Evolutionary conservation across 2,329 filamentous ascomycete genomes (phyloP), one percentile per base, ranked within the genome.

Genomic region (Nectriaceae sp.): DNA sequence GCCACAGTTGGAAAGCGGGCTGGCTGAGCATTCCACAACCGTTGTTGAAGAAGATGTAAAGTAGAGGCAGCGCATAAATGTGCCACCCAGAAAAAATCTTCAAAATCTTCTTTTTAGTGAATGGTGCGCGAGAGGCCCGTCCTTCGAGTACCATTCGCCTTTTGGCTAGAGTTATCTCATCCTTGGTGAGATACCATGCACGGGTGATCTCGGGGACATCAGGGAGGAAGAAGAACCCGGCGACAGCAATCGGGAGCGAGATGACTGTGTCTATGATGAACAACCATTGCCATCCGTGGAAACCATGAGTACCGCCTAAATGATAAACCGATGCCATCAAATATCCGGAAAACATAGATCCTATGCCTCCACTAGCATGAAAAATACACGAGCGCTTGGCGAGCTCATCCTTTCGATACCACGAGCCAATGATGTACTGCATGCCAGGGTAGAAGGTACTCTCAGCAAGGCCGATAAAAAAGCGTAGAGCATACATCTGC

Each of bases 31-130:
- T 68, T 2, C 68, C 71, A 16, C 52, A 56, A 2, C 76, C 81
- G 56, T 88, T 87, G 65, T 84, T 85, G 70, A 86, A 87, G 36
- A 79, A 76, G 60, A 87, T 74, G 61, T 87, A 88, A 1, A 86
- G 65, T 0, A 80, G 50, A 0, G 75, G 76, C 11, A 88, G 69
- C 0, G 77, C 55, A 46, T 84, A 88, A 2, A 88, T 80, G 52
- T 84, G 84, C 84, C 85, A 88, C 5, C 78, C 80, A 0, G 74
- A 72, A 47, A 87, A 79, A 16, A 87, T 86, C 56, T 77, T 80
- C 63, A 74, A 75, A 33, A 87, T 58, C 65, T 84, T 86, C 66
- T 61, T 56, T 44, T 62, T 62, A 0, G 70, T 74, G 48, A 67
- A 75, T 0, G 67, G 65, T 0, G 68, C 66, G 0, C 74, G 65